These are phyloP conservation scores for Kitagawia praeruptora DNA, from an alignment of 129 eudicot species.

Conservation along the genomic window DNA sequence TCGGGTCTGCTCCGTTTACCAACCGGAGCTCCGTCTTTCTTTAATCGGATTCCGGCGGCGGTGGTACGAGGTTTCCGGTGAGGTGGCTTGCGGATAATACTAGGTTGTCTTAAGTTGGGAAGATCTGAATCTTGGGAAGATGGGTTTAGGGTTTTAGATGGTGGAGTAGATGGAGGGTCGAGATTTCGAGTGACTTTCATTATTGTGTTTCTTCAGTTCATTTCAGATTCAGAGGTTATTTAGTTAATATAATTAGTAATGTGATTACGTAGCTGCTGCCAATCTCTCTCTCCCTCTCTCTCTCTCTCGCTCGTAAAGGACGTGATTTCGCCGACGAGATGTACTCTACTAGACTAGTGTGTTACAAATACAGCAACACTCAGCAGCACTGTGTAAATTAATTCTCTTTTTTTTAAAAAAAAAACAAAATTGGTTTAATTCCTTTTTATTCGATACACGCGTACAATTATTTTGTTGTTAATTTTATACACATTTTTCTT, in stretches of 20 bases:
- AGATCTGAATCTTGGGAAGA: constrained; percentile 34
- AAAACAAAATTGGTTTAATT: no score
- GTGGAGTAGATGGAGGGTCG: constrained; percentile 25
- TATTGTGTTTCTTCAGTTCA: neutral
- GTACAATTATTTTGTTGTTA: no score
- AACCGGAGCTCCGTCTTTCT: constrained; percentile 32
- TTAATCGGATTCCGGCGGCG: constrained; percentile 34
- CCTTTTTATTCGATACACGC: no score
- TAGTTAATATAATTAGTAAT: neutral
- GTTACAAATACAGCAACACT: no score
- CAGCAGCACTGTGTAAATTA: no score
- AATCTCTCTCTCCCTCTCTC: neutral
- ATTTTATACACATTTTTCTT: no score
- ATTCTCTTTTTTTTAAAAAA: no score
- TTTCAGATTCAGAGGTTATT: constrained; percentile 33
- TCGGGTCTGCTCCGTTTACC: constrained; percentile 46
- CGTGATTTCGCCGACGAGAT: neutral
- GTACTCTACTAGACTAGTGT: no score
- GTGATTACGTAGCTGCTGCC: neutral
- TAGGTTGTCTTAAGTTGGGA: constrained; percentile 36
- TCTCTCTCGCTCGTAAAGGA: no score
- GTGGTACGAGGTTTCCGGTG: constrained; percentile 25
- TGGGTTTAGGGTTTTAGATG: constrained; percentile 28
- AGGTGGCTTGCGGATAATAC: constrained; percentile 25
- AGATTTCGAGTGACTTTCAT: constrained; percentile 73